Conservation (phyloP, 306 rosid genomes). For the Psophocarpus tetragonolobus region DNA sequence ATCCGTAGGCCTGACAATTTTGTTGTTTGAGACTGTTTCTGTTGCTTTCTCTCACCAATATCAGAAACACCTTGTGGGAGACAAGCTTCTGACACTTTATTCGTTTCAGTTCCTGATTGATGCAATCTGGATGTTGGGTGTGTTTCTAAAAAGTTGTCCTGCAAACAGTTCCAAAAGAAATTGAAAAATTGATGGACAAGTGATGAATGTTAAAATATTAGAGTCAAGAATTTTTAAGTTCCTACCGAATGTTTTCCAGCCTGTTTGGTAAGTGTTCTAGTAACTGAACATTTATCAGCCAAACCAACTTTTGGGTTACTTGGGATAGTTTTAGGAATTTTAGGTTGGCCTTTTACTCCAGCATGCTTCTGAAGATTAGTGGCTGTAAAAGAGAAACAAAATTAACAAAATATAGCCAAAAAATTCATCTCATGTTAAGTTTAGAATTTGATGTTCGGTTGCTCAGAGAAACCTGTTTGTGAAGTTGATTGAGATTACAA, state of each 20-base stretch:
- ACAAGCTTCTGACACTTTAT: conserved; percentile 42
- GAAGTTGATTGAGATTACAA: conserved; percentile 24
- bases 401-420: conserved; percentile 14
- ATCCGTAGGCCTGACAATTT: conserved; percentile 84
- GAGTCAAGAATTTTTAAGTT: conserved; percentile 33
- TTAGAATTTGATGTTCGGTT: background rate
- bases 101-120: conserved; percentile 36
- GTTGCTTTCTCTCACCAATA: conserved; percentile 40
- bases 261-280: conserved; percentile 47
- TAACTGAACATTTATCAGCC: conserved; percentile 45
- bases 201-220: conserved; percentile 17
- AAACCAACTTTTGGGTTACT: conserved; percentile 39
- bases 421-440: background rate
- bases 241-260: conserved; percentile 71
- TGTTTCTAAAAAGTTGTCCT: conserved; percentile 52
- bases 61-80: conserved; percentile 38
- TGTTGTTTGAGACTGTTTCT: conserved; percentile 43
- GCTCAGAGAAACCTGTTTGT: background rate
- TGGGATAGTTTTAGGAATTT: conserved; percentile 36
- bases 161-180: conserved; percentile 30
- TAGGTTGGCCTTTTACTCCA: conserved; percentile 37
- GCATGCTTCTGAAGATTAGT: conserved; percentile 42
- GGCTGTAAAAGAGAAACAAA: conserved; percentile 39
- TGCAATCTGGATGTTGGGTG: conserved; percentile 29
- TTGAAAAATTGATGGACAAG: background rate